Evolutionary conservation across 129 eudicot genomes (phyloP).

Genomic region (Logfia minima): DNA sequence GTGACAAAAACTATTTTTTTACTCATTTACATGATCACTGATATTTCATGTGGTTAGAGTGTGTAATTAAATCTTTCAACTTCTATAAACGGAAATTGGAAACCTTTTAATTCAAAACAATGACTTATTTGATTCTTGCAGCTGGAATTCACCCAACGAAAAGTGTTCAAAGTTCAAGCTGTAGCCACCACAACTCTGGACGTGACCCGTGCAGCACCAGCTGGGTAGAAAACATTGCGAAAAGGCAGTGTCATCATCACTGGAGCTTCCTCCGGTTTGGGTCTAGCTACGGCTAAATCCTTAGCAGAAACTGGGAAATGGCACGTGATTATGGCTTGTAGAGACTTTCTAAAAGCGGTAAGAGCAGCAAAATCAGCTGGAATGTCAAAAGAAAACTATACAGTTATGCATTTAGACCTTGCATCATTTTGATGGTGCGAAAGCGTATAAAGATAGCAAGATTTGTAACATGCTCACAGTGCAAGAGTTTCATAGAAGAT

Average conservation of each 20-base stretch:
- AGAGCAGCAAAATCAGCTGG: constrained; percentile 77
- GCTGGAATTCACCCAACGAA: constrained; percentile 22
- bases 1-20: too few species aligned
- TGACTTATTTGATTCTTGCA: constrained; percentile 11
- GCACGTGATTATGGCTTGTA: constrained; percentile 79
- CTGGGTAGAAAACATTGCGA: constrained; percentile 66
- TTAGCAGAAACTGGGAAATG: constrained; percentile 78
- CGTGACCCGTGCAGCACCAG: constrained; percentile 35
- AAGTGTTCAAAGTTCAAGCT: constrained; percentile 42
- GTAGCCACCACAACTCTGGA: constrained; percentile 55
- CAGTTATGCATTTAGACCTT: constrained; percentile 81
- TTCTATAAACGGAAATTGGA: background rate
- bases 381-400: constrained; percentile 63
- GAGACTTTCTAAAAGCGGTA: constrained; percentile 77
- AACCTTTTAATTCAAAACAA: too few species aligned
- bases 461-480: constrained; percentile 83
- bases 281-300: constrained; percentile 78
- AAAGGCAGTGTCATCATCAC: constrained; percentile 75
- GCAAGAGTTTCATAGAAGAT: constrained; percentile 88
- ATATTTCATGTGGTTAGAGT: background rate
- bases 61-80: background rate
- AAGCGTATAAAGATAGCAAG: constrained; percentile 85
- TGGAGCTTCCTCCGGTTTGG: constrained; percentile 92
- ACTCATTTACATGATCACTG: background rate
- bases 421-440: constrained; percentile 77